These are phyloP conservation scores for Colletotrichum trifolii DNA, from an alignment of 2,329 filamentous ascomycete species.

Conservation along the genomic window DNA sequence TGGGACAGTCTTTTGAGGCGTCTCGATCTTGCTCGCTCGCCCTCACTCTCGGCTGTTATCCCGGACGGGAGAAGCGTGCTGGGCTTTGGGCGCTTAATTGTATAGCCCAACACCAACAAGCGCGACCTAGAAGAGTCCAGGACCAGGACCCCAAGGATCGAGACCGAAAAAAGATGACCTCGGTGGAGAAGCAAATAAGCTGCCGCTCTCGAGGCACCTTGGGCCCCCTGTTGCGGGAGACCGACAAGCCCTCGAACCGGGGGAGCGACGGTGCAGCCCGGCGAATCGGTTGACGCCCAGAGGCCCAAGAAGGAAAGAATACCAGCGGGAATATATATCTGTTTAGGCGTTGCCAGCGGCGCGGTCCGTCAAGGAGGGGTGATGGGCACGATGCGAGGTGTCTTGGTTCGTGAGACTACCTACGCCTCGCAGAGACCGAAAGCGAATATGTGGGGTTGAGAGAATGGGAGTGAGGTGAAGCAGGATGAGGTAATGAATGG, in stretches of 20 bases:
- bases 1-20: background rate
- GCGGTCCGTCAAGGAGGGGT: constrained; percentile 4
- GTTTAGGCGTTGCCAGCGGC: constrained; percentile 2
- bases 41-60: background rate
- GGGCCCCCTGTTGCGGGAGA: constrained; percentile 16
- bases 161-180: too few relatives aligned
- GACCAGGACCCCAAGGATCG: too few relatives aligned
- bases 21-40: background rate
- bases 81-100: background rate
- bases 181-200: background rate
- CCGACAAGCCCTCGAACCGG: background rate
- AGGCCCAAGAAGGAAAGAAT: background rate
- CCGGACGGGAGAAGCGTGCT: background rate
- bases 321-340: constrained; percentile 4
- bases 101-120: background rate
- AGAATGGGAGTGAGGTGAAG: background rate
- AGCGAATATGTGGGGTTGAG: constrained; percentile 29
- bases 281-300: background rate
- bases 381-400: background rate
- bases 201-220: background rate
- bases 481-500: constrained; percentile 3
- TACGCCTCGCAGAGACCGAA: constrained; percentile 24
- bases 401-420: constrained; percentile 1
- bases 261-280: background rate
- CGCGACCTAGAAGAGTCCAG: background rate